Conservation (phyloP, 2,329 filamentous ascomycete species). For the Fusarium transvaalense region DNA sequence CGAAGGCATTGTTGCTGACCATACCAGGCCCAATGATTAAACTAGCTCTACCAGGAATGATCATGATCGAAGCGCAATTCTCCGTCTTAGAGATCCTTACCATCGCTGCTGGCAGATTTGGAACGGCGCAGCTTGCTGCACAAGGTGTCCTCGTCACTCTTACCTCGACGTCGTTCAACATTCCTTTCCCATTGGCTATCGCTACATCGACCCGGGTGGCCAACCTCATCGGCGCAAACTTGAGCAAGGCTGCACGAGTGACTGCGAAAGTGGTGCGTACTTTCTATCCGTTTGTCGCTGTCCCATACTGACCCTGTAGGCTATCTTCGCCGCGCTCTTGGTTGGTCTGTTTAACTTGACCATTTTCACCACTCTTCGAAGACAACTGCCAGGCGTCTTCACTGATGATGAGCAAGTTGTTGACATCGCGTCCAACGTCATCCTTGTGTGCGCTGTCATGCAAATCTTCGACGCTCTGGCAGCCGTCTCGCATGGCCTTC, state of each 20-base stretch:
- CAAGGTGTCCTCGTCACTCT: slow-evolving; percentile 85
- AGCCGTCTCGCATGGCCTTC: slow-evolving; percentile 81
- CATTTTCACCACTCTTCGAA: slow-evolving; percentile 74
- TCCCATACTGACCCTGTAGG: slow-evolving; percentile 43
- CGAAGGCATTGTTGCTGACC: background rate
- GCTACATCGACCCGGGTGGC: slow-evolving; percentile 87
- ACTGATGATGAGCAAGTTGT: slow-evolving; percentile 77
- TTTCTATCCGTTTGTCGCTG: fast-evolving
- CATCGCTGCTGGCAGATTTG: slow-evolving; percentile 80
- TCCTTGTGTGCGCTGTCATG: slow-evolving; percentile 85
- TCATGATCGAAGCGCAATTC: slow-evolving; percentile 93
- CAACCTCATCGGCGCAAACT: slow-evolving; percentile 86
- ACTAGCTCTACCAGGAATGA: slow-evolving; percentile 84
- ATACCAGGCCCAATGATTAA: slow-evolving; percentile 74
- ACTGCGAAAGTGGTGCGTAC: slow-evolving; percentile 75
- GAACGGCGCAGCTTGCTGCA: slow-evolving; percentile 81
- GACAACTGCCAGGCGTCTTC: slow-evolving; percentile 79
- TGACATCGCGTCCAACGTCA: slow-evolving; percentile 71
- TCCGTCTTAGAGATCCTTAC: slow-evolving; percentile 91
- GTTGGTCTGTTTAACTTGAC: slow-evolving; percentile 82
- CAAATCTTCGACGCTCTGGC: slow-evolving; percentile 89
- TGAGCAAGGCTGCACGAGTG: slow-evolving; percentile 81
- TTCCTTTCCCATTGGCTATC: slow-evolving; percentile 91
- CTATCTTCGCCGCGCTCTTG: slow-evolving; percentile 71
- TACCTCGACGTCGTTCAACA: slow-evolving; percentile 83